Conservation (phyloP, 2,329 filamentous ascomycete species). For the Herpotrichia juniperi region DNA sequence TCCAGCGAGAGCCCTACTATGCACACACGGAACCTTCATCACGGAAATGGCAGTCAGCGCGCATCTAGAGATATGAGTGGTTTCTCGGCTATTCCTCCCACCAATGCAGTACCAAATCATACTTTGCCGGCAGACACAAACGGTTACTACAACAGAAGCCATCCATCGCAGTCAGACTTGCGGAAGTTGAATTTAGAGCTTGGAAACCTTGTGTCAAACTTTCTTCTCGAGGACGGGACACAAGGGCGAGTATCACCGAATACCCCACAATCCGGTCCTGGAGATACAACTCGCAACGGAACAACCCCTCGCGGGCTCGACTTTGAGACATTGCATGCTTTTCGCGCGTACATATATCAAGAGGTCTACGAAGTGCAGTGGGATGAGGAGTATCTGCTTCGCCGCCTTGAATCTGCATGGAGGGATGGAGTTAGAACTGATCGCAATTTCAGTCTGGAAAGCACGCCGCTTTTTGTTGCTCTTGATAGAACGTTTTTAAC, state of each 20-base stretch:
- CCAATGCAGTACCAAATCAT: neutral
- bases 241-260: neutral
- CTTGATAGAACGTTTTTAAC: conserved; percentile 41
- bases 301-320: conserved; percentile 14
- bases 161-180: neutral
- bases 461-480: conserved; percentile 37
- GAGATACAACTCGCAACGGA: neutral
- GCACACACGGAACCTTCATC: conserved; percentile 6
- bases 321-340: conserved; percentile 33
- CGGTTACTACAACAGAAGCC: neutral
- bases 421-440: conserved; percentile 35
- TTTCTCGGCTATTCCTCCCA: neutral
- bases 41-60: neutral
- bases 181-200: neutral
- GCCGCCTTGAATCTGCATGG: conserved; percentile 37
- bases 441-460: conserved; percentile 30
- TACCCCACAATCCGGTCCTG: neutral
- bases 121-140: neutral
- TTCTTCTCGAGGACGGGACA: conserved; percentile 1
- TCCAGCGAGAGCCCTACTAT: conserved; percentile 34
- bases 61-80: neutral
- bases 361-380: conserved; percentile 27
- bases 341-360: conserved; percentile 38
- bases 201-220: conserved; percentile 3
- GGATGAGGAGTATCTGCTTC: conserved; percentile 38